Conservation (phyloP, 306 rosid genomes). For the Abrus precatorius region DNA sequence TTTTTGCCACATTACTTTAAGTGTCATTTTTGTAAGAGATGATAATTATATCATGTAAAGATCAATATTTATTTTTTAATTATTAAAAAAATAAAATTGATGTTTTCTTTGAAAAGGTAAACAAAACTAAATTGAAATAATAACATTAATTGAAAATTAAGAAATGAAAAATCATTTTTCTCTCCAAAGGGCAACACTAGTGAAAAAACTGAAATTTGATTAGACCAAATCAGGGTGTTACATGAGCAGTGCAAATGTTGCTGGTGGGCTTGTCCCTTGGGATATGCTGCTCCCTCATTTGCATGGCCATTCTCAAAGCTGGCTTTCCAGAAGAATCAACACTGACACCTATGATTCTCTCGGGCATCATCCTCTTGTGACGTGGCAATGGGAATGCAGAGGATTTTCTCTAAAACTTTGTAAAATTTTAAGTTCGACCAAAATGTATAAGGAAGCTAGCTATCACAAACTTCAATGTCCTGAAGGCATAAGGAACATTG, state of each 20-base stretch:
- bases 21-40: too few relatives aligned
- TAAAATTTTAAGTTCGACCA: too few relatives aligned
- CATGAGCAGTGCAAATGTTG: constrained; percentile 99
- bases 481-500: too few relatives aligned
- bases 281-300: constrained; percentile 98
- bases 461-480: too few relatives aligned
- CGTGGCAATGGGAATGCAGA: constrained; percentile 84
- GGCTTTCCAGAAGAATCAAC: constrained; percentile 91
- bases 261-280: constrained; percentile 99
- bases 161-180: background rate
- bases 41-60: too few relatives aligned
- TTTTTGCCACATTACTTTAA: too few relatives aligned
- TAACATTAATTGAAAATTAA: background rate
- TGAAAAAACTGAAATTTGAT: background rate
- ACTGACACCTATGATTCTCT: constrained; percentile 93
- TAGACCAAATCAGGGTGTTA: constrained; percentile 41
- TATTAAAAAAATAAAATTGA: too few relatives aligned
- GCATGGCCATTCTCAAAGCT: constrained; percentile 98
- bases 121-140: background rate
- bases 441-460: too few relatives aligned
- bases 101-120: too few relatives aligned
- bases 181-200: background rate
- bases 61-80: too few relatives aligned
- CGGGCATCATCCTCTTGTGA: constrained; percentile 99
- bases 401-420: too few relatives aligned